These are phyloP conservation scores for Fraxinus latifolia DNA, from an alignment of 305 asterid species.

Conservation along the genomic window DNA sequence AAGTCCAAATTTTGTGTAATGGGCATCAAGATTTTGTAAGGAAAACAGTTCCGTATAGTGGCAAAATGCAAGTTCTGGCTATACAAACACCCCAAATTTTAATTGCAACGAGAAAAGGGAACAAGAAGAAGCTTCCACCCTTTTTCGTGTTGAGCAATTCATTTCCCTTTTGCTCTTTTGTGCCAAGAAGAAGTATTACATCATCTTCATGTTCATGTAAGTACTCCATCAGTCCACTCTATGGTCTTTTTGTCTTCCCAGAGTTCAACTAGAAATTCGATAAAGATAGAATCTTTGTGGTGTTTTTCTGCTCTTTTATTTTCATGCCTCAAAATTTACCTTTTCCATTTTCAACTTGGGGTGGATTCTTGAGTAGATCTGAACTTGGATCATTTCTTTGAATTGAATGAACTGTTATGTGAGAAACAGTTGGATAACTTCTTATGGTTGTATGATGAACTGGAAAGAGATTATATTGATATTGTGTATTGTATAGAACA, in stretches of 20 bases:
- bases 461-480: not conserved
- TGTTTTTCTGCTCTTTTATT: not conserved
- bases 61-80: constrained; percentile 33
- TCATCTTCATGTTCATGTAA: constrained; percentile 27
- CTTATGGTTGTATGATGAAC: not conserved
- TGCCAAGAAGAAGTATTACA: constrained; percentile 9
- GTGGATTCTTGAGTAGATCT: not conserved
- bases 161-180: constrained; percentile 22
- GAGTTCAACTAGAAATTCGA: constrained; percentile 1
- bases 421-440: not conserved
- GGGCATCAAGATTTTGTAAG: not conserved
- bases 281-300: constrained; percentile 5
- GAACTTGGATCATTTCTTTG: not conserved
- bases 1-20: not conserved
- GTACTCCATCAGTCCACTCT: constrained; percentile 1
- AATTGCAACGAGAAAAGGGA: constrained; percentile 23
- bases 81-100: constrained; percentile 29
- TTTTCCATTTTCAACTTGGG: not conserved
- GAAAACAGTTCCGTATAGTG: not conserved
- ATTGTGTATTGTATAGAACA: not conserved
- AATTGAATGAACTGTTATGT: not conserved
- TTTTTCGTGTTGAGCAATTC: constrained; percentile 20
- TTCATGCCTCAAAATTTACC: not conserved
- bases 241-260: not conserved
- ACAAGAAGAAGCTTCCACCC: constrained; percentile 17